Conservation (phyloP, 1,284 basidiomycete species). For the Puccinia triticina region DNA sequence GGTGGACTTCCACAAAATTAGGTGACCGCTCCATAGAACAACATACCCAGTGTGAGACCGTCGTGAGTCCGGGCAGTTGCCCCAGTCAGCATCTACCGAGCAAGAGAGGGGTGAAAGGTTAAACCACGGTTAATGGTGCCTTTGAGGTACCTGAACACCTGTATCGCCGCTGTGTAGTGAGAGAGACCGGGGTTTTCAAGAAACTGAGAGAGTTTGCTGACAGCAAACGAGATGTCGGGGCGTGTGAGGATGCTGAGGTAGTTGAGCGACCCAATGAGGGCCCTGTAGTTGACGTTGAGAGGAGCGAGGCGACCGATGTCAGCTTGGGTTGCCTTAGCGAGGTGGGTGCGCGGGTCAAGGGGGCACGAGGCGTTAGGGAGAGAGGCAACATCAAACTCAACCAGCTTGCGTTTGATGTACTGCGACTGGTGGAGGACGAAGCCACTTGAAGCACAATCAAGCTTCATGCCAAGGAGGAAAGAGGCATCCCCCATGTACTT, state of each 20-base stretch:
- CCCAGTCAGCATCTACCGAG: not conserved
- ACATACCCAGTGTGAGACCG: not conserved
- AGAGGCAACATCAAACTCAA: not conserved
- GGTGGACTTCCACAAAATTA: constrained; percentile 2
- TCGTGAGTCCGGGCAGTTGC: not conserved
- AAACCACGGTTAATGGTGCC: not conserved
- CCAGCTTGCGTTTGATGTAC: not conserved
- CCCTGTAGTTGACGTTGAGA: not conserved
- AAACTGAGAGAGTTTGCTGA: not conserved
- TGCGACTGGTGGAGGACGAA: not conserved
- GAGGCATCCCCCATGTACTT: not conserved
- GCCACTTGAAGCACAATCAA: not conserved
- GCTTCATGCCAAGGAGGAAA: not conserved
- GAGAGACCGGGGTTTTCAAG: not conserved
- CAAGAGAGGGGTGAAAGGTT: not conserved
- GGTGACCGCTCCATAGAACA: not conserved
- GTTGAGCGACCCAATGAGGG: not conserved
- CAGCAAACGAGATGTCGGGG: not conserved
- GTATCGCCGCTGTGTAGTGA: not conserved
- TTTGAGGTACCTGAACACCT: not conserved
- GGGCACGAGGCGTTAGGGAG: not conserved
- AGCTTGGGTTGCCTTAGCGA: not conserved
- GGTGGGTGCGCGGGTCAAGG: constrained; percentile 70
- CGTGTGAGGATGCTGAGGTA: not conserved
- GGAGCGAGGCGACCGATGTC: not conserved